phyloP scores from a whole-genome alignment of 2,329 filamentous ascomycete species.

The Zymoseptoria pseudotritici region DNA sequence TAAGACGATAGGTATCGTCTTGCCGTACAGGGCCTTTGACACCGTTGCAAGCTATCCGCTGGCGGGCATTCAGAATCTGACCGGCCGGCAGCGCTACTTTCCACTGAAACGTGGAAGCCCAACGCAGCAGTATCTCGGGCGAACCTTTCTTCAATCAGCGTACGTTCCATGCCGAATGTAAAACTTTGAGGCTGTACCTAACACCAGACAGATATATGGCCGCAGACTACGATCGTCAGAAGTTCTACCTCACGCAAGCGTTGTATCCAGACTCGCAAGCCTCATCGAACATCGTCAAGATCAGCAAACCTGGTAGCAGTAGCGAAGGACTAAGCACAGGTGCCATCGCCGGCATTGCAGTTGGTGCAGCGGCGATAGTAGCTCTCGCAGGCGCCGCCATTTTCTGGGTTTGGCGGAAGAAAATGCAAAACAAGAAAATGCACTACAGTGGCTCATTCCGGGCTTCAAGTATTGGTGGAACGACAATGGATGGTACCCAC shows the following conservation, averaged over 20 bases:
- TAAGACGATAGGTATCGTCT: conserved; percentile 22
- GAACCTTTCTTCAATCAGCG: conserved; percentile 23
- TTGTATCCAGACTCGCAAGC: conserved; percentile 11
- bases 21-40: conserved; percentile 36
- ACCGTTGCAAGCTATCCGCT: conserved; percentile 21
- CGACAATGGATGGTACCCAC: conserved; percentile 8
- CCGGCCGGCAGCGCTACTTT: conserved; percentile 14
- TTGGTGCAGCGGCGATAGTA: background rate
- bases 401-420: conserved; percentile 9
- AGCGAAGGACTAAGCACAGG: background rate
- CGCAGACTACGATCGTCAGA: conserved; percentile 21
- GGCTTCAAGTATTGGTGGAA: conserved; percentile 10
- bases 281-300: background rate
- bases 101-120: conserved; percentile 18
- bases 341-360: background rate
- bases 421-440: conserved; percentile 2
- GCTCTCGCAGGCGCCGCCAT: conserved; percentile 2
- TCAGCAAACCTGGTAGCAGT: background rate
- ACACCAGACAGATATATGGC: conserved; percentile 1
- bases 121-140: conserved; percentile 21
- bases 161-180: conserved; percentile 11
- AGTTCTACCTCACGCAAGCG: conserved; percentile 22
- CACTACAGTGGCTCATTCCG: background rate
- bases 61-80: conserved; percentile 21
- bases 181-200: background rate